Evolutionary conservation across 805 yeast genomes (phyloP).

Genomic region (Yamadazyma nakazawae): DNA sequence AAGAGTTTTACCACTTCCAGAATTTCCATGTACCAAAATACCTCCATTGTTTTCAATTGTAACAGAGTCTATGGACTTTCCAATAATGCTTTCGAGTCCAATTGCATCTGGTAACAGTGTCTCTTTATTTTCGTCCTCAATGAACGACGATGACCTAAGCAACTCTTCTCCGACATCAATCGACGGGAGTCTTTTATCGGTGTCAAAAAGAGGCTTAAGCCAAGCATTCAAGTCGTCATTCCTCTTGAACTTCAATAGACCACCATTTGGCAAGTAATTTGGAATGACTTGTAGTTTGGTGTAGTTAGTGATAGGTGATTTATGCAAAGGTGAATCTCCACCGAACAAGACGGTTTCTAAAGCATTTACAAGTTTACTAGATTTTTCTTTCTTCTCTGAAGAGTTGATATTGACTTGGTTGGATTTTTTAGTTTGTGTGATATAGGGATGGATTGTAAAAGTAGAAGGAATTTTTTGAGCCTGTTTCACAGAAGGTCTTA

Average conservation of each 20-base stretch:
- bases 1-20: slow-evolving; percentile 81
- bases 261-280: slow-evolving; percentile 55
- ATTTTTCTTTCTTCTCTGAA: slow-evolving; percentile 26
- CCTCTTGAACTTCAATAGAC: slow-evolving; percentile 48
- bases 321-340: slow-evolving; percentile 17
- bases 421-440: slow-evolving; percentile 38
- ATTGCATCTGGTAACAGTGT: slow-evolving; percentile 33
- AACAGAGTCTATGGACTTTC: slow-evolving; percentile 37
- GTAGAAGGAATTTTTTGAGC: slow-evolving; percentile 37
- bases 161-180: slow-evolving; percentile 53
- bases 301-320: slow-evolving; percentile 46
- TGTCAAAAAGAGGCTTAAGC: slow-evolving; percentile 27
- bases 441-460: slow-evolving; percentile 53
- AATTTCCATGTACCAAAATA: slow-evolving; percentile 62
- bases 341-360: slow-evolving; percentile 19
- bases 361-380: slow-evolving; percentile 17
- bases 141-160: slow-evolving; percentile 42
- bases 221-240: slow-evolving; percentile 44
- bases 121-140: slow-evolving; percentile 13
- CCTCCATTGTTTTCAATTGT: slow-evolving; percentile 48
- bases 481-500: slow-evolving; percentile 44
- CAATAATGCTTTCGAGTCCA: slow-evolving; percentile 53
- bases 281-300: slow-evolving; percentile 52
- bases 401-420: slow-evolving; percentile 27
- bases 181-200: slow-evolving; percentile 24